These are phyloP conservation scores for Trichophyton simii DNA, from an alignment of 2,329 filamentous ascomycete genomes.

Conservation along the genomic window DNA sequence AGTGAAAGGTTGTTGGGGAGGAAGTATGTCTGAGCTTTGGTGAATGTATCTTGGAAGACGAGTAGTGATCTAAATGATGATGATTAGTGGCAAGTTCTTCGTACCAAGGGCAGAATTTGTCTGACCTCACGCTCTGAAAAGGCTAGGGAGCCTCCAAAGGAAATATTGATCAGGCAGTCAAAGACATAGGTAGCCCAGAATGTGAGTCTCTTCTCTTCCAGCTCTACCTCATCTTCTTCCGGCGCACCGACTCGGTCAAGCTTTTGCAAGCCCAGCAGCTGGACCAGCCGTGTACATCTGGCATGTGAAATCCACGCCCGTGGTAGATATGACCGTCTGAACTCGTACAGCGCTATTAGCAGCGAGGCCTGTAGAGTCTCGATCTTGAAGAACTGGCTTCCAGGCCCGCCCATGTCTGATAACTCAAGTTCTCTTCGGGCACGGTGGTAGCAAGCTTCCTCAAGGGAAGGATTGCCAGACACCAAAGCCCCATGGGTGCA, in stretches of 20 bases:
- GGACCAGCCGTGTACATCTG: constrained; percentile 1
- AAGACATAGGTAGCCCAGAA: constrained; percentile 4
- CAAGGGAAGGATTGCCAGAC: constrained; percentile 3
- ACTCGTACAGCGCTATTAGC: constrained; percentile 2
- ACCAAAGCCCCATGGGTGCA: constrained; percentile 5
- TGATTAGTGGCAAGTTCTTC: neutral
- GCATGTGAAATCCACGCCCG: constrained; percentile 5
- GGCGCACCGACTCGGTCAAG: neutral
- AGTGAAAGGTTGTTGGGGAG: neutral
- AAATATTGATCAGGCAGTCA: constrained; percentile 5
- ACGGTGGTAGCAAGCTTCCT: constrained; percentile 5
- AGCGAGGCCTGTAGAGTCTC: constrained; percentile 6
- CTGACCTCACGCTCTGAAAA: constrained; percentile 4
- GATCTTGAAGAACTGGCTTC: constrained; percentile 2
- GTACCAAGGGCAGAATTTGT: neutral
- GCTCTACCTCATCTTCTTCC: neutral
- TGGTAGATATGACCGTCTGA: constrained; percentile 1
- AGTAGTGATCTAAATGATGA: neutral
- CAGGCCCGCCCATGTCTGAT: constrained; percentile 4
- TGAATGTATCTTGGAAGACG: constrained; percentile 1
- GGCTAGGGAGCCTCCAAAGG: constrained; percentile 3
- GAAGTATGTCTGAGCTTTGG: neutral
- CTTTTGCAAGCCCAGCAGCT: constrained; percentile 1
- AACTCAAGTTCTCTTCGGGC: constrained; percentile 6
- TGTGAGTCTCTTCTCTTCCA: constrained; percentile 6